A percentile compares a stretch with the other conserved stretches of the same genome.
phyloP scores from a whole-genome alignment of 2,329 filamentous ascomycete genomes.

The Cryphonectria japonica region DNA sequence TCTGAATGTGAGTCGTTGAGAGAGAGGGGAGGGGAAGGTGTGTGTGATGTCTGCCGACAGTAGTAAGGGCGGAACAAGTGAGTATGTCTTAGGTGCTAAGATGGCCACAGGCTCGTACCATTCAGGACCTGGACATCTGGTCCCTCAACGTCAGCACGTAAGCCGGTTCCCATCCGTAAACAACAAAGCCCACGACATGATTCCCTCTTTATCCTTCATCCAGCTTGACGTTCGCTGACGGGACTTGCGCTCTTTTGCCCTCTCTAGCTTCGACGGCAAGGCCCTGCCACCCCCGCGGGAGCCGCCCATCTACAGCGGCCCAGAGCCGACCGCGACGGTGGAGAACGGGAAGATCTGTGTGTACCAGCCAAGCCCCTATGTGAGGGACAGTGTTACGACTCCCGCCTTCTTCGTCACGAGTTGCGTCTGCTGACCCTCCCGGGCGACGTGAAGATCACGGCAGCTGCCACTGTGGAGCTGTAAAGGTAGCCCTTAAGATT shows the following conservation, averaged over 20 bases:
- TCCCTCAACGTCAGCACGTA: slow-evolving; percentile 15
- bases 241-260: background rate
- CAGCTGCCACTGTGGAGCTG: slow-evolving; percentile 57
- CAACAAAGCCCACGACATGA: background rate
- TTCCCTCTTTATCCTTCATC: too few relatives aligned
- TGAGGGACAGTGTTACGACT: background rate
- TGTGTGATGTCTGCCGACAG: too few relatives aligned
- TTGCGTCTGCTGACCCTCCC: background rate
- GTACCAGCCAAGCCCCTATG: background rate
- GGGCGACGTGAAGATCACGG: slow-evolving; percentile 43
- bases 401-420: background rate
- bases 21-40: background rate
- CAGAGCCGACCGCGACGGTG: slow-evolving; percentile 43
- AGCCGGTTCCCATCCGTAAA: background rate
- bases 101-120: slow-evolving; percentile 19
- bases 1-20: slow-evolving; percentile 46
- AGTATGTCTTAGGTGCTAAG: slow-evolving; percentile 13
- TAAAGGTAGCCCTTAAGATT: slow-evolving; percentile 47
- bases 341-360: slow-evolving; percentile 43
- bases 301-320: slow-evolving; percentile 44
- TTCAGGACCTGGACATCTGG: slow-evolving; percentile 24
- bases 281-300: slow-evolving; percentile 40
- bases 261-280: slow-evolving; percentile 45
- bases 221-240: background rate
- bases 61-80: background rate